Percentiles rank a stretch among this genome's conserved stretches.
Conservation (phyloP, 345 rosid species). For the thale cress (Arabidopsis thaliana) region DNA sequence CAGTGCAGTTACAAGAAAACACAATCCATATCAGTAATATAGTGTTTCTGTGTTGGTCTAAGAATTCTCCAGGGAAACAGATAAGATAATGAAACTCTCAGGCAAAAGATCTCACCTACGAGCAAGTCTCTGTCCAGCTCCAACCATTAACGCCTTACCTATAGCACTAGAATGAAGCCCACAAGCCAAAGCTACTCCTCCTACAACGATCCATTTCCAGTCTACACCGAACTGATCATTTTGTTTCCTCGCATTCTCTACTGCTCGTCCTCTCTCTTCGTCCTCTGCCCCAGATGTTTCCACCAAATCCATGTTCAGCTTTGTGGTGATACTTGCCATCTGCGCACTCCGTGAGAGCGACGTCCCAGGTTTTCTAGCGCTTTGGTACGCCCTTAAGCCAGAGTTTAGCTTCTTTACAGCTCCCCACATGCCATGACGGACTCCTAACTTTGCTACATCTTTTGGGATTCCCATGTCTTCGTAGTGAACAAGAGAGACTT, state of each 20-base stretch:
- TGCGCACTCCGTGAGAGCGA: slow-evolving; percentile 71
- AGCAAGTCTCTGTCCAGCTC: slow-evolving; percentile 81
- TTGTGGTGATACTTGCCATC: slow-evolving; percentile 76
- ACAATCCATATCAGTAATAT: slow-evolving; percentile 9
- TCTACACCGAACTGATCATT: slow-evolving; percentile 47
- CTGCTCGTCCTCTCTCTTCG: slow-evolving; percentile 33
- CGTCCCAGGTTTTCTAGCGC: slow-evolving; percentile 61
- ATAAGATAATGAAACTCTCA: slow-evolving; percentile 15
- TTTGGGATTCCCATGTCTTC: slow-evolving; percentile 99
- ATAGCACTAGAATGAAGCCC: slow-evolving; percentile 77
- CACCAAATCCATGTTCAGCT: slow-evolving; percentile 54
- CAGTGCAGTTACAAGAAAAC: slow-evolving; percentile 17
- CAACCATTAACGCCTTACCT: slow-evolving; percentile 73
- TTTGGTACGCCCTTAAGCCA: slow-evolving; percentile 86
- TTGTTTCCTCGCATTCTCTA: slow-evolving; percentile 21
- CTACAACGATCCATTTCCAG: slow-evolving; percentile 88
- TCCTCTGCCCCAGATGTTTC: slow-evolving; percentile 52
- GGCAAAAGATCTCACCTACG: slow-evolving; percentile 58
- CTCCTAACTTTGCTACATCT: slow-evolving; percentile 93
- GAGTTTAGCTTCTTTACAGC: slow-evolving; percentile 84
- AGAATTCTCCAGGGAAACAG: slow-evolving; percentile 7
- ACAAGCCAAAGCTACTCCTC: slow-evolving; percentile 79
- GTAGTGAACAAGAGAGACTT: slow-evolving; percentile 80
- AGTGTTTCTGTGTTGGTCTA: slow-evolving; percentile 8
- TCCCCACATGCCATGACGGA: slow-evolving; percentile 99